Evolutionary conservation across 2,329 filamentous ascomycete genomes (phyloP).

Genomic region (Aspergillus sp.): DNA sequence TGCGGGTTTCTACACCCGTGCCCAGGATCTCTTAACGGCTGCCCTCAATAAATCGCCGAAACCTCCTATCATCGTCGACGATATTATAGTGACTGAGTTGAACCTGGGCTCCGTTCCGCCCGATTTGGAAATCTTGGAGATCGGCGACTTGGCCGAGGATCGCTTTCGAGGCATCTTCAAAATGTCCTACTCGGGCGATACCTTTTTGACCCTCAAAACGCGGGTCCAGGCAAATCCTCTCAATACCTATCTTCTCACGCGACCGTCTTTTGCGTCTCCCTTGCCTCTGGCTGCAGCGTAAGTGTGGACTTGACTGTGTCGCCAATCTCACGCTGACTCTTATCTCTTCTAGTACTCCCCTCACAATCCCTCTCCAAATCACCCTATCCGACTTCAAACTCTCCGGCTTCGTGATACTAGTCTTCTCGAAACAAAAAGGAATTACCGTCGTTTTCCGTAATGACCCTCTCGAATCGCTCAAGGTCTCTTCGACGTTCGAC

Average conservation of each 20-base stretch:
- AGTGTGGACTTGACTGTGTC: conserved; percentile 14
- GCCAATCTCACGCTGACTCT: conserved; percentile 2
- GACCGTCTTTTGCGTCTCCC: conserved; percentile 87
- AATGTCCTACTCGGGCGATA: conserved; percentile 96
- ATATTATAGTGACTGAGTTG: conserved; percentile 96
- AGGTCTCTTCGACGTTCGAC: conserved; percentile 98
- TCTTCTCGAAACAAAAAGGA: conserved; percentile 96
- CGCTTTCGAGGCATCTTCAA: conserved; percentile 98
- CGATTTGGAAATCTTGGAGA: conserved; percentile 93
- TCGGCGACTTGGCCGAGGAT: conserved; percentile 95
- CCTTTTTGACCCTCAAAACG: conserved; percentile 90
- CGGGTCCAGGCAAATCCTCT: conserved; percentile 96
- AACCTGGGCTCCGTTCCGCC: conserved; percentile 93
- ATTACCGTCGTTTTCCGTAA: conserved; percentile 96
- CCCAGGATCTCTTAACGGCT: conserved; percentile 87
- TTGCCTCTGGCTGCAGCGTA: conserved; percentile 79
- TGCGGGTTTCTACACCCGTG: conserved; percentile 81
- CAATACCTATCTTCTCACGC: conserved; percentile 90
- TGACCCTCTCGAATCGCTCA: conserved; percentile 94
- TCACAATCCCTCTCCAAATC: conserved; percentile 97
- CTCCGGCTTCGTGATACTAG: conserved; percentile 93
- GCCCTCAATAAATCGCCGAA: conserved; percentile 97
- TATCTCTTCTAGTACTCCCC: conserved; percentile 55
- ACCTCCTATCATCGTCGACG: conserved; percentile 97
- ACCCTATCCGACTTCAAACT: conserved; percentile 93